Conservation (phyloP, 129 eudicot genomes). For the Gnaphalium uliginosum region DNA sequence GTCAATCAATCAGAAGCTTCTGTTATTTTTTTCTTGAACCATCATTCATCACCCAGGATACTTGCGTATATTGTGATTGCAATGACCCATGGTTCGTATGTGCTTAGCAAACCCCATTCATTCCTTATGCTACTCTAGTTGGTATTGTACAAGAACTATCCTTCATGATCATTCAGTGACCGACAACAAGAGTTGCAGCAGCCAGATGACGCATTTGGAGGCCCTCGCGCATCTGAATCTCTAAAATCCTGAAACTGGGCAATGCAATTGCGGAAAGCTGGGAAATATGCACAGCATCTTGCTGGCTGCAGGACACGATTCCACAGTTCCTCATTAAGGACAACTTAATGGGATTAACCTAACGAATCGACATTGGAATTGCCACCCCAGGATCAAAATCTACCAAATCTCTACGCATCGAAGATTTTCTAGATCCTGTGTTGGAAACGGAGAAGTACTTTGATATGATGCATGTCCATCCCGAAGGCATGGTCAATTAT, state of each 20-base stretch:
- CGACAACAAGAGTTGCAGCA: background rate
- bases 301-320: background rate
- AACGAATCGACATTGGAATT: background rate
- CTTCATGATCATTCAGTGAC: too few species aligned
- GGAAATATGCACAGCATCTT: background rate
- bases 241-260: background rate
- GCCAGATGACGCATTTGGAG: background rate
- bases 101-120: too few species aligned
- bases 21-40: too few species aligned
- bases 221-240: background rate
- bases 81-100: too few species aligned
- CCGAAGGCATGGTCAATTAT: background rate
- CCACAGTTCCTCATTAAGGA: background rate
- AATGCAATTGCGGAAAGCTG: background rate
- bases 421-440: too few species aligned
- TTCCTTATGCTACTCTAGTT: too few species aligned
- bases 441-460: background rate
- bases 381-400: background rate
- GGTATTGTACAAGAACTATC: too few species aligned
- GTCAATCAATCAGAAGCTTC: too few species aligned
- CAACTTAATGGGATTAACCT: background rate
- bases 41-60: too few species aligned
- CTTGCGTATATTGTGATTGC: too few species aligned
- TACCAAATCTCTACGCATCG: too few species aligned
- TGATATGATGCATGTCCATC: background rate